Evolutionary conservation across 192 early-diverging fungal genomes (phyloP).

Genomic region (Neocallimastix lanati): DNA sequence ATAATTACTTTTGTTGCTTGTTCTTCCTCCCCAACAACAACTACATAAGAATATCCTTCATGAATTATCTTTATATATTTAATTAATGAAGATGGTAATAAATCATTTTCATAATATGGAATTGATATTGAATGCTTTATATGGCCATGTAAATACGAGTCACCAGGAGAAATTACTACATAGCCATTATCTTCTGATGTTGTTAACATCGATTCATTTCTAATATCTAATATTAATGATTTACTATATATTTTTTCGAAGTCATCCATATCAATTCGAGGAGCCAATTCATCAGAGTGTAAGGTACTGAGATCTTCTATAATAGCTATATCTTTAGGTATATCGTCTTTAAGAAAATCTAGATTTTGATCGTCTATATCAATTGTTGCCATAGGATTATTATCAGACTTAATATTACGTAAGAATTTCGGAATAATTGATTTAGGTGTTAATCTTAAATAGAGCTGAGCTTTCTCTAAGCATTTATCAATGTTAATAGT

Average conservation of each 20-base stretch:
- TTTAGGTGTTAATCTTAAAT: not conserved
- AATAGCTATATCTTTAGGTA: not conserved
- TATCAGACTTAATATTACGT: too few species aligned
- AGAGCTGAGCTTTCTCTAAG: not conserved
- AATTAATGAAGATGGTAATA: not conserved
- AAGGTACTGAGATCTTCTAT: not conserved
- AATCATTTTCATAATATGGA: not conserved
- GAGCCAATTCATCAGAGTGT: not conserved
- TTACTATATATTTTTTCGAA: not conserved
- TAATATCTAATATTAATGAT: not conserved
- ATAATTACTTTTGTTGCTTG: not conserved
- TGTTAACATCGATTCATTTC: not conserved
- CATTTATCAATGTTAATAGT: not conserved
- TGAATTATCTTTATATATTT: not conserved
- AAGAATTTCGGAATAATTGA: not conserved
- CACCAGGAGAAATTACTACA: not conserved
- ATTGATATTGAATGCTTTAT: not conserved
- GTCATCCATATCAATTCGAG: not conserved
- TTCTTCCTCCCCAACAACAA: not conserved
- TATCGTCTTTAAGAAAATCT: not conserved
- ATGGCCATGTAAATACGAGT: not conserved
- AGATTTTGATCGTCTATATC: too few species aligned
- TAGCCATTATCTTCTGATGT: not conserved
- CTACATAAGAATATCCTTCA: not conserved
- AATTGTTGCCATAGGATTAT: too few species aligned